Evolutionary conservation across 2,329 filamentous ascomycete genomes (phyloP), one percentile per base, ranked within the genome.

Genomic region (Fusarium hostae): DNA sequence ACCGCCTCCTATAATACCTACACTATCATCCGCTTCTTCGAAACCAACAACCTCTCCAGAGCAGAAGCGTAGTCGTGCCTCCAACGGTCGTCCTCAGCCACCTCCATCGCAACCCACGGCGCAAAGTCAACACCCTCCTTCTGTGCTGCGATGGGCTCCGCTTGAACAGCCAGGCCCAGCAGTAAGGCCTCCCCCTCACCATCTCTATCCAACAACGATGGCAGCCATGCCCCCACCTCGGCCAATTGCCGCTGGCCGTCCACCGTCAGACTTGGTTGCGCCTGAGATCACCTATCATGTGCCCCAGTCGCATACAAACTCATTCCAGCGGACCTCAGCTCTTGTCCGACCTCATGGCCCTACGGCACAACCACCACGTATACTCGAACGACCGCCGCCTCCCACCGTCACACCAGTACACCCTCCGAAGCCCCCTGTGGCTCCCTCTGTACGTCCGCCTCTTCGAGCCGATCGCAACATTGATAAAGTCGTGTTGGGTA

Each of bases 401-500:
- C 73, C 77, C 16, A 70, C 74, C 20, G 73, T 81, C 7, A 81
- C 80, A 26, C 78, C 80, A 20, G 77, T 81, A 11, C 78, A 73
- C 43, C 77, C 79, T 2, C 82, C 82, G 8, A 83, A 82, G 37
- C 82, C 79, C 22, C 68, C 68, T 7, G 68, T 70, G 16, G 58
- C 75, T 13, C 61, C 77, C 4, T 71, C 74, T 18, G 75, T 79
- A 39, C 81, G 80, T 32, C 76, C 80, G 2, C 81, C 82, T 9
- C 82, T 81, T 2, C 81, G 81, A 39, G 78, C 86, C 13, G 90
- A 92, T 74, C 92, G 92, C 63, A 97, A 97, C 79, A 92, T 98
- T 72, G 90, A 94, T 78, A 93, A 94, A 79, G 93, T 98, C 56
- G 91, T 97, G 59, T 86, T 98, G 68, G 95, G 95, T 8, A 90